Evolutionary conservation across 805 yeast genomes (phyloP).

Genomic region (Lachancea quebecensis): DNA sequence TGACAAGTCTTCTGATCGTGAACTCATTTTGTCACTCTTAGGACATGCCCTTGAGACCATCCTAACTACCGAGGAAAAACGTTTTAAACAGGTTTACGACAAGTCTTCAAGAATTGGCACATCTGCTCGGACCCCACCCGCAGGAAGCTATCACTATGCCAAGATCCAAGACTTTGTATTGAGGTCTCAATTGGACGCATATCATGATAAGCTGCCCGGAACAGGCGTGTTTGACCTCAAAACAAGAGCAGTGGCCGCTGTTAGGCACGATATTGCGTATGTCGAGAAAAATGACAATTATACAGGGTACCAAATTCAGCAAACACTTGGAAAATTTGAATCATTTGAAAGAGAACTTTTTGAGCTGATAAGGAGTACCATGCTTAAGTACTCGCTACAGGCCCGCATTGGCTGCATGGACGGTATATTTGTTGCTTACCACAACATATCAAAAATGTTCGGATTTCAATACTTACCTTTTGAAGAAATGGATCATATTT

Average conservation of each 20-base stretch:
- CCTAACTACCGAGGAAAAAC: constrained; percentile 53
- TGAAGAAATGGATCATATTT: constrained; percentile 56
- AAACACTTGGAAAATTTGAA: constrained; percentile 58
- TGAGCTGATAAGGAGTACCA: constrained; percentile 68
- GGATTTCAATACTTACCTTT: constrained; percentile 88
- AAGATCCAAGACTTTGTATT: constrained; percentile 59
- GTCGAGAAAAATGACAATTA: constrained; percentile 47
- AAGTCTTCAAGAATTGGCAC: constrained; percentile 12
- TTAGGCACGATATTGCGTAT: constrained; percentile 67
- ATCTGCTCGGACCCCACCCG: constrained; percentile 9
- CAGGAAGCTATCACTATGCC: constrained; percentile 65
- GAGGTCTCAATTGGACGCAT: constrained; percentile 88
- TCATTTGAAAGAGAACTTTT: constrained; percentile 75
- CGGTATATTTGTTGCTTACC: constrained; percentile 89
- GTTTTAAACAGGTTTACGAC: constrained; percentile 38
- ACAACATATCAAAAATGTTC: constrained; percentile 69
- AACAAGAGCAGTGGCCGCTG: constrained; percentile 83
- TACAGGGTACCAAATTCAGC: constrained; percentile 60
- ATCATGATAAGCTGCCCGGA: constrained; percentile 71
- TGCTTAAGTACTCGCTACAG: constrained; percentile 81
- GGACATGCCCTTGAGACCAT: constrained; percentile 78
- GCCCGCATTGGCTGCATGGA: constrained; percentile 96
- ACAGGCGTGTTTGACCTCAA: constrained; percentile 89
- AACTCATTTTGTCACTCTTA: constrained; percentile 59
- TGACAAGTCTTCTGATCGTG: constrained; percentile 61